Base-by-base conservation (phyloP, 108 stramenopile genomes). In the Cyclotella kingstonii region DNA sequence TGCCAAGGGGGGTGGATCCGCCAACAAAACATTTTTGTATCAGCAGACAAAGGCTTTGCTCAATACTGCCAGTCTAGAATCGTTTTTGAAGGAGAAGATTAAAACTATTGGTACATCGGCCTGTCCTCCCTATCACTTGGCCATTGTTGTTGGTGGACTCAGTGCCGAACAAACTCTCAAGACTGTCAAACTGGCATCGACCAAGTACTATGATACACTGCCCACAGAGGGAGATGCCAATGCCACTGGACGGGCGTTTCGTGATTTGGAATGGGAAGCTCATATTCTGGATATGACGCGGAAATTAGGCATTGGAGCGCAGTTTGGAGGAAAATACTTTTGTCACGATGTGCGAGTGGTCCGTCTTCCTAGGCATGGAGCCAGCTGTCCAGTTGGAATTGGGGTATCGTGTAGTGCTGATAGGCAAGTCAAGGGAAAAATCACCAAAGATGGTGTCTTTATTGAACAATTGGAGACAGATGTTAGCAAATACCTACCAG, bases 291-390 rank as follows among this genome's bases (percentile, higher is more conserved):
- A 94, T 44, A 87, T 97, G 74, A 93, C 92, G 27, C 90, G 85
- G 10, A 84, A 90, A 14, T 64, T 96, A 36, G 97, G 97, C 29
- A 95, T 98, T 64, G 97, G 97, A 41, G 97, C 97, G 3, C 95
- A 94, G 73, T 93, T 96, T 65, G 97, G 95, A 35, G 97, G 97
- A 12, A 98, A 98, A 66, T 96, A 98, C 85, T 98, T 98, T 72
- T 95, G 94, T 76, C 97, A 96, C 64, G 97, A 98, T 73, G 93
- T 96, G 22, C 85, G 97, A 18, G 97, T 96, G 0, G 70, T 95
- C 31, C 86, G 95, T 18, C 76, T 97, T 45, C 97, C 97, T 21
- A 85, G 97, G 25, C 97, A 98, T 66, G 97, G 97, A 21, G 97
- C 97, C 6, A 91, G 90, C 40, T 98, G 97, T 76, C 97, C 97